phyloP scores from a whole-genome alignment of 2,329 filamentous ascomycete species.

The Aspergillus pseudoviridinutans region DNA sequence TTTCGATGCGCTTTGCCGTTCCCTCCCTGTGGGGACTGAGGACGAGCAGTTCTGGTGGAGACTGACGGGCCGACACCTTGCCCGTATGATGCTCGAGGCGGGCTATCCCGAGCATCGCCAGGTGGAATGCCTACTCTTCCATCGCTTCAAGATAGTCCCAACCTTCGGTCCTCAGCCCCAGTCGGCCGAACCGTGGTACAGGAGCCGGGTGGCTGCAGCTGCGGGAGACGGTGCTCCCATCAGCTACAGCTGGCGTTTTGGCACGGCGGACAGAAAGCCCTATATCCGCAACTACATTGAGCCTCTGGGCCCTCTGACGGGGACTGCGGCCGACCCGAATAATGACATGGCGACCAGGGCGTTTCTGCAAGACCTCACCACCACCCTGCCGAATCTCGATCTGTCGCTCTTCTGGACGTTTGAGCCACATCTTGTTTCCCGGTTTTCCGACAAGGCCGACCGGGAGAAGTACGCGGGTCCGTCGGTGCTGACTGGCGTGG shows the following conservation, averaged over 20 bases:
- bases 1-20: slow-evolving; percentile 2
- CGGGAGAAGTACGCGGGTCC: background rate
- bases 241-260: slow-evolving; percentile 5
- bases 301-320: slow-evolving; percentile 2
- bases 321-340: slow-evolving; percentile 1
- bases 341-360: slow-evolving; percentile 1
- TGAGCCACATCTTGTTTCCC: background rate
- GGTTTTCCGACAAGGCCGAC: background rate
- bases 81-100: slow-evolving; percentile 4
- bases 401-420: slow-evolving; percentile 3
- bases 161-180: background rate
- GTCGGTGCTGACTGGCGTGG: slow-evolving; percentile 1
- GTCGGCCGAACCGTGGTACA: background rate
- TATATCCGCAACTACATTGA: slow-evolving; percentile 5
- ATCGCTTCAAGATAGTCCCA: slow-evolving; percentile 2
- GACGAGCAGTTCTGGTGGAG: slow-evolving; percentile 4
- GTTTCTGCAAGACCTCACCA: background rate
- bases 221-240: slow-evolving; percentile 3
- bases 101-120: slow-evolving; percentile 4
- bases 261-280: background rate
- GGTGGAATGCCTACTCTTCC: slow-evolving; percentile 2
- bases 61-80: slow-evolving; percentile 2
- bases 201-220: background rate
- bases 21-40: background rate
- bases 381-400: background rate